Base-by-base conservation (phyloP, 1,284 basidiomycete genomes). In the Heterobasidion parviporum region DNA sequence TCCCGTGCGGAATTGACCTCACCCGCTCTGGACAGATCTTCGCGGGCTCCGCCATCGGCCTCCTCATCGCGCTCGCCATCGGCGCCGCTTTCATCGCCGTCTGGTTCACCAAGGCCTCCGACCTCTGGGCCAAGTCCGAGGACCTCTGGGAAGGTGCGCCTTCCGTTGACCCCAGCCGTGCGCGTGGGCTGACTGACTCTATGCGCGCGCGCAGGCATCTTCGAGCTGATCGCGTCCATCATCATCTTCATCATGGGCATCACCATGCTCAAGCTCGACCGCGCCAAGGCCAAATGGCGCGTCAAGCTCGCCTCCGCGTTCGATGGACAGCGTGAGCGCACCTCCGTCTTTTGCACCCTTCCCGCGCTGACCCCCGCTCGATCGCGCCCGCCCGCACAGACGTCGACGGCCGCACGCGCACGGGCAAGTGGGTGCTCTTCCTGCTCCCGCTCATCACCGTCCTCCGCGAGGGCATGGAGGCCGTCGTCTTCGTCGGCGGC, bases 401-500 rank as follows among this genome's bases (percentile, higher is more conserved):
- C 5, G 73, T 74, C 55, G 78, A 80, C 53, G 65, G 71, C 2
- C 57, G 70, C 9, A 72, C 77, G 8, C 75, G 64, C 59, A 76
- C 82, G 3, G 83, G 89, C 14, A 89, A 85, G 74, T 97, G 90
- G 85, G 82, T 86, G 0, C 78, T 98, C 44, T 93, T 98, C 75
- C 65, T 94, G 54, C 77, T 98, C 7, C 94, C 94, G 0, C 72
- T 94, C 61, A 82, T 97, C 66, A 96, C 94, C 4, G 90, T 98
- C 43, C 75, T 95, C 44, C 86, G 94, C 62, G 94, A 98, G 75
- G 94, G 94, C 54, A 78, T 97, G 62, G 94, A 98, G 70, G 93
- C 91, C 1, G 87, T 97, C 57, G 78, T 98, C 60, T 97, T 97
- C 67, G 92, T 97, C 53, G 91, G 94, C 16, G 94, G 94, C 57